phyloP scores from a whole-genome alignment of 106 monocot genomes.

The Xerophyta viscosa region DNA sequence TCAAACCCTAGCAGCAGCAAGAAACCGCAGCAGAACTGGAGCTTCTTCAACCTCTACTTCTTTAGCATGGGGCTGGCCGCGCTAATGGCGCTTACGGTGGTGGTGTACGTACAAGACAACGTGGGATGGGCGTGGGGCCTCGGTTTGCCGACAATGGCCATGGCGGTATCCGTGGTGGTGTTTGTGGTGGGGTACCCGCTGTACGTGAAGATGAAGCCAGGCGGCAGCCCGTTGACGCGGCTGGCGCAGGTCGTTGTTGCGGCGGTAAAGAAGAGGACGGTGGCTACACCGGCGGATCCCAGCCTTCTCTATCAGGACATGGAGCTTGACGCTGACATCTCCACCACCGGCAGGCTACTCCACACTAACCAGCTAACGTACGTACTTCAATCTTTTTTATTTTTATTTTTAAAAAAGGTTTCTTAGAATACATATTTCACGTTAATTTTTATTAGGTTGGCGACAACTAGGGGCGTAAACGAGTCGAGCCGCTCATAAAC shows the following conservation, averaged over 20 bases:
- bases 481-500: too few relatives aligned
- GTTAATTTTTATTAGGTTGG: too few relatives aligned
- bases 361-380: constrained; percentile 12
- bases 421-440: too few relatives aligned
- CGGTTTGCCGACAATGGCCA: constrained; percentile 26
- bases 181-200: constrained; percentile 27
- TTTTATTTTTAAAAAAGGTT: too few relatives aligned
- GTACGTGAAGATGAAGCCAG: constrained; percentile 16
- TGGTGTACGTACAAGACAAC: constrained; percentile 41
- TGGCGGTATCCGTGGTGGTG: constrained; percentile 17
- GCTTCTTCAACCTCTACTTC: constrained; percentile 47
- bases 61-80: constrained; percentile 20
- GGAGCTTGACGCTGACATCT: constrained; percentile 8
- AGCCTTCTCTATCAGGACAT: constrained; percentile 10
- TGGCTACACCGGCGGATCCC: constrained; percentile 1
- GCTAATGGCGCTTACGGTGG: constrained; percentile 27
- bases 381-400: too few relatives aligned
- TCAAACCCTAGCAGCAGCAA: neutral
- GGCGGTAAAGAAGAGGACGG: constrained; percentile 19
- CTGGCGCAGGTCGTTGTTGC: constrained; percentile 28
- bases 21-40: constrained; percentile 1
- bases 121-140: constrained; percentile 40
- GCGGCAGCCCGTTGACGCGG: constrained; percentile 26
- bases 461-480: too few relatives aligned
- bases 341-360: constrained; percentile 9